phyloP scores from a whole-genome alignment of 2,329 filamentous ascomycete species.

The Talaromyces sp. region DNA sequence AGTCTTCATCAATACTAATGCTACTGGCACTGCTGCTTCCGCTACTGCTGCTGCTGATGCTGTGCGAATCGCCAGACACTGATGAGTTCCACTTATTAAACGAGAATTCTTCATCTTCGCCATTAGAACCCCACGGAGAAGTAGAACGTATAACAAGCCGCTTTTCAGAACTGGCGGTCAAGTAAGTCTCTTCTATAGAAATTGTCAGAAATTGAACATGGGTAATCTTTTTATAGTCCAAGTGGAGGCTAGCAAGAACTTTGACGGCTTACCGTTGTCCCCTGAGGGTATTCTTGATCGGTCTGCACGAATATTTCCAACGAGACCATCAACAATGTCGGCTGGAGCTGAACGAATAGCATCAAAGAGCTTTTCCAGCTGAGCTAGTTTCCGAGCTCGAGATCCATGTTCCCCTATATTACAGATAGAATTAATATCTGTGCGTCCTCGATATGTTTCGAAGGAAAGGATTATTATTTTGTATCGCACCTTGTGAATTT shows the following conservation, averaged over 20 bases:
- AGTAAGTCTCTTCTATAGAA: not conserved
- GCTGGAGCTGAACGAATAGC: conserved; percentile 29
- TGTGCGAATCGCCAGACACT: conserved; percentile 2
- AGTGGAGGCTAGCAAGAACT: not conserved
- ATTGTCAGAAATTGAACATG: not conserved
- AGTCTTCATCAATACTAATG: conserved; percentile 11
- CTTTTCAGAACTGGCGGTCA: not conserved
- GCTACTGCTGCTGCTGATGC: conserved; percentile 6
- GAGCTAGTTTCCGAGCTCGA: conserved; percentile 21
- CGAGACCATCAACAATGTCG: conserved; percentile 25
- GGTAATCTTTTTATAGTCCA: not conserved
- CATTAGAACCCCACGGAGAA: not conserved
- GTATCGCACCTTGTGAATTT: conserved; percentile 19
- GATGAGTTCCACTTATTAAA: not conserved
- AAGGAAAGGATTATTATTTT: not conserved
- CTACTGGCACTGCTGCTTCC: conserved; percentile 11
- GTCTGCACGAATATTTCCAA: conserved; percentile 26
- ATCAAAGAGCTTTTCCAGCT: conserved; percentile 28
- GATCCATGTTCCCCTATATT: conserved; percentile 14
- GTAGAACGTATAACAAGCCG: not conserved
- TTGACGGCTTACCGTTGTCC: not conserved
- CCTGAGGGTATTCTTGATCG: not conserved
- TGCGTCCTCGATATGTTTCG: not conserved
- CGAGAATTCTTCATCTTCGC: not conserved
- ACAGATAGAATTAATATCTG: not conserved